Evolutionary conservation across 169 alveolate genomes (phyloP), one percentile per base, ranked within the genome.

Genomic region (Theileria sp.): DNA sequence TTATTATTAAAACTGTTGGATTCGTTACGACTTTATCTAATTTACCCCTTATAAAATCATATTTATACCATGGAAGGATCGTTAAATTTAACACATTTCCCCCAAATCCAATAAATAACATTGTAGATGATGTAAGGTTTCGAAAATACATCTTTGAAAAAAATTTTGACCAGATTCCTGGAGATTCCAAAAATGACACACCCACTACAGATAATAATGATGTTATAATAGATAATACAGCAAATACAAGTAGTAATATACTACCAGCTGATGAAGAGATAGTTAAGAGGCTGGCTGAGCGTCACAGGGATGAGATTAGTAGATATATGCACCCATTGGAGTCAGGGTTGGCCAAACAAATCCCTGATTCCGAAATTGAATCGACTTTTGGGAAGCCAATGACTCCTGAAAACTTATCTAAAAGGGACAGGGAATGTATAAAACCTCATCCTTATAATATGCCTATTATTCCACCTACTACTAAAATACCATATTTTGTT

Each of bases 281-380:
- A 5, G 81, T 50, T 9, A 71, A 77, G 21, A 21, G 36, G 32
- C 23, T 78, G 26, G 72, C 61, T 26, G 65, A 85, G 71, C 73
- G 80, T 3, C 62, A 61, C 19, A 50, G 8, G 71, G 81, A 79
- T 34, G 74, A 68, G 50, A 54, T 79, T 34, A 26, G 61, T 12
- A 36, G 62, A 50, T 85, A 85, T 38, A 36, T 85, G 66, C 60
- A 34, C 10, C 91, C 91, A n/a, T 70, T 85, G 79, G 77, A 32
- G 34, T 30, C 87, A 0, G 85, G 36, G 3, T 34, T 28, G 25
- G 60, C 34, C 49, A 21, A 77, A 78, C 83, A 44, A 7, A 19
- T 85, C 17, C 69, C 74, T 69, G 72, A 78, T 36, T 13, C 51
- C 10, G 91, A 70, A 34, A 23, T 77, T 25, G 75, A 26, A 8